Conservation (phyloP, 345 rosid species). For the Acer yangbiense region DNA sequence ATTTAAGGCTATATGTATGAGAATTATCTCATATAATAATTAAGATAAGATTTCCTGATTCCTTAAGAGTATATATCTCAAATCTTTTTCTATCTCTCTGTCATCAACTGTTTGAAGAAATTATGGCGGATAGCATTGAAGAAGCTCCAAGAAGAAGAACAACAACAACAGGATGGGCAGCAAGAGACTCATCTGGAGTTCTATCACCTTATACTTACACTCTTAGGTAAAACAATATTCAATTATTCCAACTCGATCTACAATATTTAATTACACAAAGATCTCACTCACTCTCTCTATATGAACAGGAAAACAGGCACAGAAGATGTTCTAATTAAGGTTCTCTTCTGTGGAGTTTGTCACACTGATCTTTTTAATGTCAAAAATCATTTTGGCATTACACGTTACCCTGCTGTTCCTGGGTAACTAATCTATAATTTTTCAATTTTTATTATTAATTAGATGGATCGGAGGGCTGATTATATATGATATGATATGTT, state of each 20-base stretch:
- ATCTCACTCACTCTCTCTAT: not conserved
- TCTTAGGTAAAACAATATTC: constrained; percentile 47
- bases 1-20: too few relatives aligned
- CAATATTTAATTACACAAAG: too few relatives aligned
- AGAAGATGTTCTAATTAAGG: constrained; percentile 63
- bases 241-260: too few relatives aligned
- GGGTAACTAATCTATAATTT: constrained; percentile 40
- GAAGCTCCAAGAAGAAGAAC: not conserved
- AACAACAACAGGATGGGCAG: constrained; percentile 41
- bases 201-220: constrained; percentile 65
- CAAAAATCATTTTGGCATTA: constrained; percentile 60
- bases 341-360: constrained; percentile 69
- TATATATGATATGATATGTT: too few relatives aligned
- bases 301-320: constrained; percentile 59
- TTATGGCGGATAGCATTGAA: not conserved
- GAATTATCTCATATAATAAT: too few relatives aligned
- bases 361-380: constrained; percentile 74
- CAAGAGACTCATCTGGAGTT: constrained; percentile 68
- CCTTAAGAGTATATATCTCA: too few relatives aligned
- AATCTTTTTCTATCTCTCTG: too few relatives aligned
- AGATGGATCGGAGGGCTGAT: constrained; percentile 20
- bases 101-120: too few relatives aligned
- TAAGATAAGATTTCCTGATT: too few relatives aligned
- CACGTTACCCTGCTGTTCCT: constrained; percentile 77
- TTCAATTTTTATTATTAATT: too few relatives aligned